A percentile compares a stretch with the other conserved stretches of the same genome.
These are phyloP conservation scores for Fusarium succisae DNA, from an alignment of 2,329 filamentous ascomycete species.

Conservation along the genomic window DNA sequence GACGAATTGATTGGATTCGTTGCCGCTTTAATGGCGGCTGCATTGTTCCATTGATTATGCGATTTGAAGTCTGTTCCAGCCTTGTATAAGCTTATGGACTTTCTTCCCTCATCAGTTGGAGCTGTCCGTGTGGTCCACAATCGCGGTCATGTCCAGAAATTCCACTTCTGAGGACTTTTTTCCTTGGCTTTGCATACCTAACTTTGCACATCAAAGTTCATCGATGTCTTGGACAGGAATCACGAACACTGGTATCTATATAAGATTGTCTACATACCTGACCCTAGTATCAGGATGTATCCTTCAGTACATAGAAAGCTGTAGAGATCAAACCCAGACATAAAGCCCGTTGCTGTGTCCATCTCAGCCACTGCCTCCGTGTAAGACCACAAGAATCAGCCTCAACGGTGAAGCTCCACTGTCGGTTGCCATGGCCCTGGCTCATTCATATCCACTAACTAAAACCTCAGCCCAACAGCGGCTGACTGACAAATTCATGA, in stretches of 20 bases:
- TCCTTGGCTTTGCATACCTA: not conserved
- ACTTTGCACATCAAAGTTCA: not conserved
- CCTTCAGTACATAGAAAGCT: not conserved
- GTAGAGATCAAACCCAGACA: slow-evolving; percentile 2
- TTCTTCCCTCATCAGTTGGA: not conserved
- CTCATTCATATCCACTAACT: slow-evolving; percentile 26
- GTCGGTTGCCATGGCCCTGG: slow-evolving; percentile 11
- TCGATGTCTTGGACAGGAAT: slow-evolving; percentile 1
- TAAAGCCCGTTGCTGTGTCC: not conserved
- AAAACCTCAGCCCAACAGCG: slow-evolving; percentile 30
- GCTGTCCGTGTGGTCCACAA: slow-evolving; percentile 23
- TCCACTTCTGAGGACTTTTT: slow-evolving; percentile 4
- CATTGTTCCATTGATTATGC: not conserved
- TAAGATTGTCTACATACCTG: slow-evolving; percentile 1
- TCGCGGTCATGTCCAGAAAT: slow-evolving; percentile 29
- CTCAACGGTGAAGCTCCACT: slow-evolving; percentile 9
- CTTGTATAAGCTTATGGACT: not conserved
- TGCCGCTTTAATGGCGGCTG: slow-evolving; percentile 25
- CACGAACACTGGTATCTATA: not conserved
- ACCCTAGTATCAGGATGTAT: not conserved
- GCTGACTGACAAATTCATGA: slow-evolving; percentile 23
- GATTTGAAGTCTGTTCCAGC: not conserved
- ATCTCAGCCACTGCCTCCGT: slow-evolving; percentile 1
- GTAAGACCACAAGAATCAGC: slow-evolving; percentile 2
- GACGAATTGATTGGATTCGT: slow-evolving; percentile 22